Evolutionary conservation across 139 green algal species (phyloP), one percentile per base, ranked within the genome.

Genomic region (Picochlorum sp.): DNA sequence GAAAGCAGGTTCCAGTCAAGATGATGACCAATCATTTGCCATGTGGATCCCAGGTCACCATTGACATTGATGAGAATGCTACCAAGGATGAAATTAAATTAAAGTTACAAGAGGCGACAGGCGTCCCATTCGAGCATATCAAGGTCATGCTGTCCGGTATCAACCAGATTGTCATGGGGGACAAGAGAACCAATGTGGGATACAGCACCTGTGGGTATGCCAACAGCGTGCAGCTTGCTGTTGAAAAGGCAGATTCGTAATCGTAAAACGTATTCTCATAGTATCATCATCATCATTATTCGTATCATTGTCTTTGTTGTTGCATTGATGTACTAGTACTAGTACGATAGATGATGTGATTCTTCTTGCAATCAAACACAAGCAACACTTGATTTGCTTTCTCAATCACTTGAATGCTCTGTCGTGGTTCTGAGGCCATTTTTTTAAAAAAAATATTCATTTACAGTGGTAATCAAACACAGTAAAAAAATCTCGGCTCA

Each of bases 61-160:
- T 85, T 44, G 79, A 85, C 21, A 61, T 85, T n/a, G 74, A 84
- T 30, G 37, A 51, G 9, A 30, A 56, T 23, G 61, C 60, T 2
- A 57, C n/a, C 58, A 77, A 85, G 67, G 34, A 64, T 24, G 62
- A 76, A 38, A 72, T 82, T 49, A 85, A 85, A 61, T n/a, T 11
- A 2, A 79, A 86, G 65, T 61, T 85, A 38, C 61, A 56, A 63
- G 32, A 45, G 0, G 66, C 23, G 11, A 86, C 80, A 18, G 79
- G 80, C 4, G 78, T 86, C 18, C 75, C 79, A 1, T 56, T 66
- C 3, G 64, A 78, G 60, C 56, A 81, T 49, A 76, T 82, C 57
- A 86, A 86, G 49, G 64, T 86, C 38, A 76, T 86, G 67, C 71
- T 86, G n/a, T 69, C 44, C 15, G 74, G 78, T 18, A 76, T 86